These are phyloP conservation scores for Penicillium paneum DNA, from an alignment of 2,329 filamentous ascomycete species.

Conservation along the genomic window DNA sequence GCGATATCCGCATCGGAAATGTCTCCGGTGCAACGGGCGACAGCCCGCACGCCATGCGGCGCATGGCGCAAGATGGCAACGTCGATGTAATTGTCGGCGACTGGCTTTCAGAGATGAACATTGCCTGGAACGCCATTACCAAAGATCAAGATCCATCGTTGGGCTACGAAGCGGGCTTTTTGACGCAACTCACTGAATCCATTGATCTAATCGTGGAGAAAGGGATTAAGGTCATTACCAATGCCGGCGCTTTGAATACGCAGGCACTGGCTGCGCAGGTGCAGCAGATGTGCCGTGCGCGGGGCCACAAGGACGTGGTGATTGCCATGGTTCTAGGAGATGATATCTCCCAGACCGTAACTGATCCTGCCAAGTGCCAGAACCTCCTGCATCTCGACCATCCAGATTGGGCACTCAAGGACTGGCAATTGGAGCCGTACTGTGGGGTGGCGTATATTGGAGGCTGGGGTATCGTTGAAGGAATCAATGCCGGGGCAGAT, in stretches of 20 bases:
- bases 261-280: background rate
- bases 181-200: background rate
- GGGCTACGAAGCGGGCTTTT: background rate
- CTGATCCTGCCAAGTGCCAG: too few species aligned
- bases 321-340: too few species aligned
- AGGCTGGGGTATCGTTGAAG: slow-evolving; percentile 24
- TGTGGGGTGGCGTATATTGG: slow-evolving; percentile 11
- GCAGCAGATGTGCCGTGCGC: background rate
- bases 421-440: slow-evolving; percentile 1
- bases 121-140: slow-evolving; percentile 5
- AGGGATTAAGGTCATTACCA: slow-evolving; percentile 18
- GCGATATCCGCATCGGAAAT: background rate
- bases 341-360: too few species aligned
- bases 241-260: slow-evolving; percentile 17
- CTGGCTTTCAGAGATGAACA: slow-evolving; percentile 34
- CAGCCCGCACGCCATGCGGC: background rate
- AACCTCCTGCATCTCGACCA: too few species aligned
- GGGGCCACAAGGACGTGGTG: too few species aligned
- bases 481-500: slow-evolving; percentile 27
- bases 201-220: slow-evolving; percentile 6
- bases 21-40: background rate
- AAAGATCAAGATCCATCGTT: background rate
- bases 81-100: slow-evolving; percentile 28
- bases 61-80: background rate
- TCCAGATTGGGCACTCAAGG: background rate